phyloP scores from a whole-genome alignment of 2,329 filamentous ascomycete genomes.

The Teratosphaeria nubilosa region DNA sequence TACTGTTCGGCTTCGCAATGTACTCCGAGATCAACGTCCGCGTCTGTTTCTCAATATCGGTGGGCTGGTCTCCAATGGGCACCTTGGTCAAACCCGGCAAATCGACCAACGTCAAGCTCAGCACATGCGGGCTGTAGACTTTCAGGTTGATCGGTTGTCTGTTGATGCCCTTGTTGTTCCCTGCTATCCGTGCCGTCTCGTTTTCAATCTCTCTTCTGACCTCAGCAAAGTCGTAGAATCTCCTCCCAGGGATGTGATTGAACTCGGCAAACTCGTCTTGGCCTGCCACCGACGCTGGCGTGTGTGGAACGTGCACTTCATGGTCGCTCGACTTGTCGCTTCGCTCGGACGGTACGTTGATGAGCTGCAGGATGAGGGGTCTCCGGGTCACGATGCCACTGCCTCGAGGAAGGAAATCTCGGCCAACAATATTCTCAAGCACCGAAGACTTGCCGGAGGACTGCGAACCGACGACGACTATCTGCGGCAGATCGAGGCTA shows the following conservation, averaged over 20 bases:
- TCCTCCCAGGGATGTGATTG: slow-evolving; percentile 81
- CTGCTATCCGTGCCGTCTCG: slow-evolving; percentile 87
- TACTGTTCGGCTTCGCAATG: slow-evolving; percentile 97
- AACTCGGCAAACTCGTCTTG: slow-evolving; percentile 86
- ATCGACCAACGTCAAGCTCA: slow-evolving; percentile 94
- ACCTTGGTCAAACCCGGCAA: slow-evolving; percentile 92
- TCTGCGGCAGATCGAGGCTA: slow-evolving; percentile 92
- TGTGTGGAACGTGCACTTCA: slow-evolving; percentile 60
- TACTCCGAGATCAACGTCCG: slow-evolving; percentile 94
- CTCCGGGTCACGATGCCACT: slow-evolving; percentile 93
- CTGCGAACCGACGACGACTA: slow-evolving; percentile 97
- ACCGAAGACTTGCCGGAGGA: slow-evolving; percentile 98
- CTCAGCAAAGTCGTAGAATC: slow-evolving; percentile 82
- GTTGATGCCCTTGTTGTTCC: slow-evolving; percentile 97
- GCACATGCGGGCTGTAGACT: slow-evolving; percentile 92
- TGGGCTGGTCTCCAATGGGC: slow-evolving; percentile 93
- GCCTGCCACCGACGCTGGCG: slow-evolving; percentile 59
- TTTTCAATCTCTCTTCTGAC: slow-evolving; percentile 96
- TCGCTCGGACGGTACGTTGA: slow-evolving; percentile 74
- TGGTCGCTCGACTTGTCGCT: slow-evolving; percentile 60
- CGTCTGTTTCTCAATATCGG: slow-evolving; percentile 98
- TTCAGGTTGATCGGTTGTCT: slow-evolving; percentile 96
- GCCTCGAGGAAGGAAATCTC: slow-evolving; percentile 91
- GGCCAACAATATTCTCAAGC: slow-evolving; percentile 94
- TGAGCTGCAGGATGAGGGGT: slow-evolving; percentile 91